Evolutionary conservation across 371 early-diverging fungal species (phyloP).

Genomic region (Basidiobolus meristosporus): DNA sequence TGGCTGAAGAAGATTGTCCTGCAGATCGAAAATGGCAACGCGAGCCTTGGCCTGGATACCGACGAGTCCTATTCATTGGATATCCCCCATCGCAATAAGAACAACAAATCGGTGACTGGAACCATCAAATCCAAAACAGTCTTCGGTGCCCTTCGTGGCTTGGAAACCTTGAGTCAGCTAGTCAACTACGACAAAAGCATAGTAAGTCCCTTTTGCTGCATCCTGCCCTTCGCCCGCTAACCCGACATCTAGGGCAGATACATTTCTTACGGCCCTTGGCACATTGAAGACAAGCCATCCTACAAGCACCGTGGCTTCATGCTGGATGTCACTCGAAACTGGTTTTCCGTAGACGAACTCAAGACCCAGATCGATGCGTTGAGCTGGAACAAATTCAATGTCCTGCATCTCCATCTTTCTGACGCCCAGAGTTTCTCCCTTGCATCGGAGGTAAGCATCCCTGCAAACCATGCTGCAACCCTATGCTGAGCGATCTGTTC

Average conservation of each 20-base stretch:
- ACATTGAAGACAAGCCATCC: conserved; percentile 39
- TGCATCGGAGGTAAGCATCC: conserved; percentile 12
- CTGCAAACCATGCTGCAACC: too few species aligned
- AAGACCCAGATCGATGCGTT: conserved; percentile 51
- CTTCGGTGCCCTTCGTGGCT: conserved; percentile 56
- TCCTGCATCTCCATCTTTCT: conserved; percentile 69
- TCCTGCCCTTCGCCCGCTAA: conserved; percentile 5
- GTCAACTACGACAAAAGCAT: conserved; percentile 12
- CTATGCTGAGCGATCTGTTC: too few species aligned
- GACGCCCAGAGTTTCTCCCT: conserved; percentile 66
- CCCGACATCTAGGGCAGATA: conserved; percentile 1
- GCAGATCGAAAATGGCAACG: too few species aligned
- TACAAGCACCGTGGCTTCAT: conserved; percentile 54
- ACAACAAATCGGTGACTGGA: too few species aligned
- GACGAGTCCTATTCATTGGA: conserved; percentile 39
- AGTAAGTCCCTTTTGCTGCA: too few species aligned
- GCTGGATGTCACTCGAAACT: conserved; percentile 67
- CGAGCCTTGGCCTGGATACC: conserved; percentile 3
- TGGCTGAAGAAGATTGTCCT: too few species aligned
- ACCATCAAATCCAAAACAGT: conserved; percentile 30
- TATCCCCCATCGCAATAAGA: too few species aligned
- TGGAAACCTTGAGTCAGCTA: conserved; percentile 57
- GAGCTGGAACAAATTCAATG: conserved; percentile 62
- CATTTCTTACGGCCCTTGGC: conserved; percentile 20
- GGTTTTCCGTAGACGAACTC: conserved; percentile 32